Evolutionary conservation across 805 yeast genomes (phyloP), one percentile per base, ranked within the genome.

Genomic region (Sugiyamaella lignohabitans): DNA sequence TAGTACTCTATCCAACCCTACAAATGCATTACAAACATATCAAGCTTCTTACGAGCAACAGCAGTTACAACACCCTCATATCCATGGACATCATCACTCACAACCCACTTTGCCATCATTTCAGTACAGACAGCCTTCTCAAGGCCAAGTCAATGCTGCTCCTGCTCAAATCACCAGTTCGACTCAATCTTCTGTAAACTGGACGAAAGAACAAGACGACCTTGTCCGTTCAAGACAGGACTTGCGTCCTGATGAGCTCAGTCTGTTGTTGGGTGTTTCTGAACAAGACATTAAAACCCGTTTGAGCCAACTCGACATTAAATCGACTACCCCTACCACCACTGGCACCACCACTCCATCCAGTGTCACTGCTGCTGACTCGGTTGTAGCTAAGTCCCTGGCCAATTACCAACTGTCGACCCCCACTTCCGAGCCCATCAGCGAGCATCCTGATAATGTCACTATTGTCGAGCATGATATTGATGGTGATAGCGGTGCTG

Each of bases 131-230:
- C 6, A 8, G 5, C 22, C 45, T 24, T 45, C 53, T 32, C 42
- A 46, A 44, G 5, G 37, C 52, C 35, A 29, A 38, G 17, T 22
- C 35, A 37, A 51, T 23, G 27, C 38, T 46, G 30, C 37, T 50
- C 47, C 14, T 57, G 52, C 20, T 19, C 18, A n/a, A 18, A 20
- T 40, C 14, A n/a, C 14, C 27, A 30, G 40, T 18, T 8, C 43
- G 4, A 11, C 39, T 2, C 38, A 16, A 17, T 17, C 6, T 5
- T 17, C 17, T 35, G 10, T 6, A 27, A 35, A 35, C 6, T 77
- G 82, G 82, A 57, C 75, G 0, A 43, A 46, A 56, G 93, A 84
- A 44, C 95, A 87, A 63, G 95, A 87, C 63, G 84, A 80, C 51
- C 60, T 78, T 30, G 62, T 87, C 34, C 56, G 78, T 38, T 73